phyloP scores from a whole-genome alignment of 768 basidiomycete genomes.

The Strobilomyces dryophilus region DNA sequence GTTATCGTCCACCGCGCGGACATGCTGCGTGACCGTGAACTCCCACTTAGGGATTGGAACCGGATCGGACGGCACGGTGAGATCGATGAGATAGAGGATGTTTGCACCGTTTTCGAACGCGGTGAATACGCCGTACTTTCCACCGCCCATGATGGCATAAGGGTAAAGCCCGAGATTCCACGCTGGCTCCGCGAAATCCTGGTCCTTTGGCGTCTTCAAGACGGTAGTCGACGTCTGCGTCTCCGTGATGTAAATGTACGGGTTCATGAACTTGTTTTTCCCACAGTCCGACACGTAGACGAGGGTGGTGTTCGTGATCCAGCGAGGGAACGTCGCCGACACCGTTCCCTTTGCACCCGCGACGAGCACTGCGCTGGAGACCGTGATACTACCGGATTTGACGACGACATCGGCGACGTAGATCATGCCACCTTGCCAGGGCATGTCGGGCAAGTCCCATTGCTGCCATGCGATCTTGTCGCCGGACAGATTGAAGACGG shows the following conservation, averaged over 20 bases:
- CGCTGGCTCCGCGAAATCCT: constrained; percentile 24
- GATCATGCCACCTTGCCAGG: constrained; percentile 64
- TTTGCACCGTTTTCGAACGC: constrained; percentile 28
- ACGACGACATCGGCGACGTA: constrained; percentile 44
- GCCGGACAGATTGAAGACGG: constrained; percentile 59
- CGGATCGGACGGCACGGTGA: constrained; percentile 3
- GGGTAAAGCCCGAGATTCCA: constrained; percentile 19
- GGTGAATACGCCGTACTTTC: constrained; percentile 26
- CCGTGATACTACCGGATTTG: not conserved
- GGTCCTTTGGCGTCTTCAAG: constrained; percentile 16
- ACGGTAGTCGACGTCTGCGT: constrained; percentile 24
- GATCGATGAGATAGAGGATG: constrained; percentile 31
- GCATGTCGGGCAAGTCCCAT: constrained; percentile 69
- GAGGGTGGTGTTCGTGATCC: constrained; percentile 45
- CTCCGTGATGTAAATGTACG: constrained; percentile 20
- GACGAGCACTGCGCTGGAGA: constrained; percentile 26
- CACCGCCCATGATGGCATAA: constrained; percentile 21
- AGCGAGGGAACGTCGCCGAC: constrained; percentile 32
- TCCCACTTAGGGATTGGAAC: constrained; percentile 5
- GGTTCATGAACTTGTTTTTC: constrained; percentile 58
- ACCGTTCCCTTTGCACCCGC: constrained; percentile 44
- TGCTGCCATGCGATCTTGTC: constrained; percentile 55
- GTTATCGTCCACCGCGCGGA: not conserved
- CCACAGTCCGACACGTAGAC: constrained; percentile 54
- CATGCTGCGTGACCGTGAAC: constrained; percentile 11